Evolutionary conservation across 1,284 basidiomycete species (phyloP).

Genomic region (Ustilago esculenta): DNA sequence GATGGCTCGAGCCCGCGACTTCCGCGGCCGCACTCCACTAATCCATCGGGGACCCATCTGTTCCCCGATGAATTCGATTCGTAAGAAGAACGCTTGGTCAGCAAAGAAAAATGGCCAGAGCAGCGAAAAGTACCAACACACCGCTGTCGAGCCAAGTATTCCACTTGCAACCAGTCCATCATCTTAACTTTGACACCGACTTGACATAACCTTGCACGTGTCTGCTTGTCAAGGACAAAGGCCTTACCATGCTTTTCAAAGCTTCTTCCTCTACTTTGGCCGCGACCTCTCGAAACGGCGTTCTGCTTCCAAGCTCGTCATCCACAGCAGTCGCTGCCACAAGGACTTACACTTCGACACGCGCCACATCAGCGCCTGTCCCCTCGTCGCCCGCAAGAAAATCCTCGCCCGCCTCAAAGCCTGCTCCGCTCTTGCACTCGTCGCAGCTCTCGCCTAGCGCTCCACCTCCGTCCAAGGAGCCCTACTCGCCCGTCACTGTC

Average conservation of each 20-base stretch:
- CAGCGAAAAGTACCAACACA: background rate
- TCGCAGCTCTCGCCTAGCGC: conserved; percentile 58
- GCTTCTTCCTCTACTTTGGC: conserved; percentile 23
- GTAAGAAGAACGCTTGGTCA: conserved; percentile 8
- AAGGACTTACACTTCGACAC: conserved; percentile 21
- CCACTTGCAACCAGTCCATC: no score
- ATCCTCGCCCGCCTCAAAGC: conserved; percentile 2
- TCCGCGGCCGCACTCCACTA: conserved; percentile 14
- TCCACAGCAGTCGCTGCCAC: background rate
- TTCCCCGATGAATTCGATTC: no score
- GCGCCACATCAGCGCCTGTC: background rate
- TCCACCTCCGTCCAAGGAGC: conserved; percentile 39
- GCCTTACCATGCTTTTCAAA: conserved; percentile 21
- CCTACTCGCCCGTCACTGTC: conserved; percentile 54
- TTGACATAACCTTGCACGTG: no score
- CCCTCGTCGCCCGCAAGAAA: background rate
- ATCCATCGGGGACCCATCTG: background rate
- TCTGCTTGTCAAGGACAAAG: background rate
- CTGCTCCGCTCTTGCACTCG: conserved; percentile 25
- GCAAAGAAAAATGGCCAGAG: conserved; percentile 17
- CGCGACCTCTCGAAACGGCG: conserved; percentile 12
- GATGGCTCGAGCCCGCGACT: conserved; percentile 13
- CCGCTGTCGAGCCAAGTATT: background rate
- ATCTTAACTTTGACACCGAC: no score
- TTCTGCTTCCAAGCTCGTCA: conserved; percentile 17